These are phyloP conservation scores for Hortiboletus campestris DNA, from an alignment of 768 basidiomycete genomes.

Conservation along the genomic window DNA sequence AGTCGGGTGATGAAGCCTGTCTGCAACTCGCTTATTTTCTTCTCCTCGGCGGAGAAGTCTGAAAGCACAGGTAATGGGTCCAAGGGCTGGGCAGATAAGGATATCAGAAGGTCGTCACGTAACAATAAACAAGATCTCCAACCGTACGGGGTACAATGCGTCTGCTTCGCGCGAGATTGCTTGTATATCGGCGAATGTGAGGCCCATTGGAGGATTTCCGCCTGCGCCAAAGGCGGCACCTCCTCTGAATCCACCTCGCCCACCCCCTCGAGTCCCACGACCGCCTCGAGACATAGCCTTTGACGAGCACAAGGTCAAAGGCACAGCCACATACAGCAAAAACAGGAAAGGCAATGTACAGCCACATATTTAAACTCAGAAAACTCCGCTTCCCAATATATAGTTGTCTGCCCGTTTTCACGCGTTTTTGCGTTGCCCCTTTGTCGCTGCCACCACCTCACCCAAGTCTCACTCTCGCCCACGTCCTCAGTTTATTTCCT, in stretches of 20 bases:
- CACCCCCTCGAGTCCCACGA: conserved; percentile 50
- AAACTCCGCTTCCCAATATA: conserved; percentile 27
- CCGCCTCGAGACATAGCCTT: conserved; percentile 50
- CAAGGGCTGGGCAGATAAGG: conserved; percentile 47
- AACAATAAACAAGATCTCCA: conserved; percentile 19
- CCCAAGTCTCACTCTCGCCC: neutral
- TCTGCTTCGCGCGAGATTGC: conserved; percentile 73
- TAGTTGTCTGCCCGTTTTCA: neutral
- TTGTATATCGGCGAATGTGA: conserved; percentile 78
- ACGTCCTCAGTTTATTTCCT: neutral
- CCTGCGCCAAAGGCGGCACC: conserved; percentile 36
- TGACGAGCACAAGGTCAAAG: neutral
- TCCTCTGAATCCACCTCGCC: conserved; percentile 62
- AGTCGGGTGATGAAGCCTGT: conserved; percentile 63
- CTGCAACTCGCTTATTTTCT: conserved; percentile 63
- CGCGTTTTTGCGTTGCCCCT: conserved; percentile 27
- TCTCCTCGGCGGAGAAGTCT: conserved; percentile 64
- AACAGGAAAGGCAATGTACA: neutral
- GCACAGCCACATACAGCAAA: conserved; percentile 11
- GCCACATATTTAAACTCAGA: conserved; percentile 23
- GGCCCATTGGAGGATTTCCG: conserved; percentile 67
- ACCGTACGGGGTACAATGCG: conserved; percentile 77
- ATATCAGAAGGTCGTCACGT: conserved; percentile 19
- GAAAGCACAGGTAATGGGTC: conserved; percentile 65
- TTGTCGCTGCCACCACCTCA: conserved; percentile 24